phyloP scores from a whole-genome alignment of 176 grass and related monocot species.

The Oryza coarctata region DNA sequence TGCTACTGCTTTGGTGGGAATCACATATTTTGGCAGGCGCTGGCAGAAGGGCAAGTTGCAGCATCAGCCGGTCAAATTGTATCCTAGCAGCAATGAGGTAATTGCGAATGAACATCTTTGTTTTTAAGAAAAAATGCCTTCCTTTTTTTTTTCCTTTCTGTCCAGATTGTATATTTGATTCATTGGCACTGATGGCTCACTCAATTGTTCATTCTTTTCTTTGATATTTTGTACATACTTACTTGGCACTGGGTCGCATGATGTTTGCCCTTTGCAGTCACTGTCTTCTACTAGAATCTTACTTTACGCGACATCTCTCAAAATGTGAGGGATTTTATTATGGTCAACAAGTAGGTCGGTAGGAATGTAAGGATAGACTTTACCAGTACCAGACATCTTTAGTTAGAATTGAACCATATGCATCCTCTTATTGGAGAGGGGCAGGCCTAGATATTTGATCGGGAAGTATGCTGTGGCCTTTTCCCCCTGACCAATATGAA shows the following conservation, averaged over 20 bases:
- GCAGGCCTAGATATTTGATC: neutral
- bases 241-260: neutral
- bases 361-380: neutral
- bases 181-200: neutral
- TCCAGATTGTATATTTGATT: neutral
- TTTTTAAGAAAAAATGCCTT: neutral
- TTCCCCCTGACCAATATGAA: neutral
- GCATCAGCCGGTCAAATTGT: conserved; percentile 42
- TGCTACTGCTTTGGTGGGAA: conserved; percentile 61
- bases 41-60: conserved; percentile 58
- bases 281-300: no score
- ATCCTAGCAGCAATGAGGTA: conserved; percentile 62
- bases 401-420: neutral
- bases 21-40: conserved; percentile 61
- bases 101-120: neutral
- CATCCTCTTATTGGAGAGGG: neutral
- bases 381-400: neutral
- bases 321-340: neutral
- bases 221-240: neutral
- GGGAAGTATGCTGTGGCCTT: neutral
- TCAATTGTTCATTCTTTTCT: neutral
- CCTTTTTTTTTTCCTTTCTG: neutral
- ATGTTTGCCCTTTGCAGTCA: neutral
- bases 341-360: neutral
- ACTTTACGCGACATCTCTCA: neutral